Evolutionary conservation across 345 rosid genomes (phyloP), one percentile per base, ranked within the genome.

Genomic region (Euphorbia tirucalli): DNA sequence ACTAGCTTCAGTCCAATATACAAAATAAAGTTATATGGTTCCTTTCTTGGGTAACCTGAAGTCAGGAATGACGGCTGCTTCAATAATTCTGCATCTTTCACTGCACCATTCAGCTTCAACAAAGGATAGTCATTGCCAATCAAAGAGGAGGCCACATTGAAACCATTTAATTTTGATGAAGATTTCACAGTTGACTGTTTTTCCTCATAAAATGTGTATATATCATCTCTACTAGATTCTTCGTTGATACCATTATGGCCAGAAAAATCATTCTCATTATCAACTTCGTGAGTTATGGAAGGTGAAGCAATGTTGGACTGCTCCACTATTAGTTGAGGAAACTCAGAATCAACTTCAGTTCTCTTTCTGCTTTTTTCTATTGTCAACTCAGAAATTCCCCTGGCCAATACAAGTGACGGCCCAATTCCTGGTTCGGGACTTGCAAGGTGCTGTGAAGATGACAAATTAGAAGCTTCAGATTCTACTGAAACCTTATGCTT

Each of bases 191-290:
- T 71, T 8, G 77, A 71, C 71, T 78, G 84, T 64, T 81, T 83
- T 37, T 78, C 62, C 72, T 81, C 85, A 72, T 78, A 84, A 75
- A 88, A 90, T 4, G 86, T 82, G 77, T 86, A 85, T 63, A 89
- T 85, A 61, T 86, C 92, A 73, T 89, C 82, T 77, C 91, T 88
- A 22, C 37, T 79, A 52, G 83, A 75, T 82, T 83, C 90, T 28
- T 58, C 65, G 10, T 75, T 58, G 62, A 81, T 61, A 76, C 73
- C 71, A 69, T 74, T 62, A 55, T 11, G 63, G 60, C 70, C 57
- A 52, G 69, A 61, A 48, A 68, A 50, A 52, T 77, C 81, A 75
- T 22, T 66, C 75, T 61, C 74, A 5, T 69, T 75, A 35, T 60
- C 48, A 46, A 78, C 79, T 73, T 82, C 65, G 72, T 75, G 71